phyloP scores from a whole-genome alignment of 2,329 filamentous ascomycete species.

The Clonostachys rosea region DNA sequence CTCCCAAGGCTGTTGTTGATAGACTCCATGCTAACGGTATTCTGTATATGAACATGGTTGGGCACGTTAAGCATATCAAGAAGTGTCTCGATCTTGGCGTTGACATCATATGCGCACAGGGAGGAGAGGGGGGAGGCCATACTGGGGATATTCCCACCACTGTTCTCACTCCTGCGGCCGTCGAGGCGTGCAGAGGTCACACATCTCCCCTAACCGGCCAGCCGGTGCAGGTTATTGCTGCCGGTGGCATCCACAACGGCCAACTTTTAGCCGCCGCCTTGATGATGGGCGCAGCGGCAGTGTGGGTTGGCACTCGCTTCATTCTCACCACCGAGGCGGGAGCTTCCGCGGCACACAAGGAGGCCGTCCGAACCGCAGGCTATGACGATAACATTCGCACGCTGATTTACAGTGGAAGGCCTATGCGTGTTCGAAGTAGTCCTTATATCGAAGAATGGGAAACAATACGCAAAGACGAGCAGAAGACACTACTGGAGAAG shows the following conservation, averaged over 20 bases:
- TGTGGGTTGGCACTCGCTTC: conserved; percentile 92
- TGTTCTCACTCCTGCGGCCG: conserved; percentile 79
- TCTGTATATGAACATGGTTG: conserved; percentile 95
- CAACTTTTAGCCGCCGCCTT: conserved; percentile 72
- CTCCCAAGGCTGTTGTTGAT: conserved; percentile 67
- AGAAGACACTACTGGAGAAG: conserved; percentile 67
- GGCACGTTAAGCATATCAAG: conserved; percentile 82
- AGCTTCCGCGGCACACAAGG: conserved; percentile 77
- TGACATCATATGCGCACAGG: conserved; percentile 88
- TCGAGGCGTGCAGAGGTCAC: conserved; percentile 74
- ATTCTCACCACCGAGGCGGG: conserved; percentile 78
- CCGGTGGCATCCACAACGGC: conserved; percentile 81
- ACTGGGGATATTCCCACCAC: conserved; percentile 82
- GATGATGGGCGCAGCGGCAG: conserved; percentile 81
- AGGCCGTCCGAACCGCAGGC: conserved; percentile 69
- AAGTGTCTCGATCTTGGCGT: conserved; percentile 84
- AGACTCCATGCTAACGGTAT: conserved; percentile 75
- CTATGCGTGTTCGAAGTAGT: conserved; percentile 75
- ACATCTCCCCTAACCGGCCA: conserved; percentile 64
- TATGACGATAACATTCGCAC: conserved; percentile 80
- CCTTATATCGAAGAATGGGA: conserved; percentile 84
- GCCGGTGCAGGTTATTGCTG: conserved; percentile 79
- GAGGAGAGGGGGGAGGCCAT: conserved; percentile 88
- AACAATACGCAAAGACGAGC: conserved; percentile 58
- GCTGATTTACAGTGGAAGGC: conserved; percentile 75